phyloP scores from a whole-genome alignment of 129 eudicot species.

The Flaveria brownii region DNA sequence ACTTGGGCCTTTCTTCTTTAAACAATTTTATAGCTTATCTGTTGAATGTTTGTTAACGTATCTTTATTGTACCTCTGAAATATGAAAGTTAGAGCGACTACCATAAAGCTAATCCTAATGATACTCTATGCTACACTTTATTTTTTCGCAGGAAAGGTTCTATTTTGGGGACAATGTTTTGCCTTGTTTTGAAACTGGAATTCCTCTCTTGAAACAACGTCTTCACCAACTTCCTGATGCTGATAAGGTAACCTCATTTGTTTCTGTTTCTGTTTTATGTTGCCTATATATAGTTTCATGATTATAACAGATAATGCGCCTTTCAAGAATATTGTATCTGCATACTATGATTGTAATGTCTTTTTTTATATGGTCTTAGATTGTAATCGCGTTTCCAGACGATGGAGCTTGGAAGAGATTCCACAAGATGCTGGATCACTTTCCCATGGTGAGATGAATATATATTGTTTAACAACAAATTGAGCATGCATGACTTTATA shows the following conservation, averaged over 20 bases:
- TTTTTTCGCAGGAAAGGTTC: slow-evolving; percentile 71
- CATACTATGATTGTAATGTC: neutral
- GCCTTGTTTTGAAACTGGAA: slow-evolving; percentile 89
- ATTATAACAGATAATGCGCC: neutral
- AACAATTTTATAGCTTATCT: too few species aligned
- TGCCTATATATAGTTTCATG: neutral
- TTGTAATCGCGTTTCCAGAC: slow-evolving; percentile 89
- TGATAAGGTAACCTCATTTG: slow-evolving; percentile 36
- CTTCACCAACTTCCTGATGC: slow-evolving; percentile 80
- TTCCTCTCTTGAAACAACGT: slow-evolving; percentile 81
- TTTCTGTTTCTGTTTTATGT: slow-evolving; percentile 7
- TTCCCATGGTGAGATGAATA: slow-evolving; percentile 48
- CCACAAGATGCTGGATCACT: slow-evolving; percentile 76
- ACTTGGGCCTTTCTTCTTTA: too few species aligned
- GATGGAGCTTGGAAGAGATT: slow-evolving; percentile 99
- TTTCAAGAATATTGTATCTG: neutral
- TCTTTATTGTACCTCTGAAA: too few species aligned
- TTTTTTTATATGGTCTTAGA: slow-evolving; percentile 38
- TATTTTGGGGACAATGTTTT: slow-evolving; percentile 79
- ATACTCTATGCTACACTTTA: slow-evolving; percentile 5
- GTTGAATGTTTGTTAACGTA: too few species aligned
- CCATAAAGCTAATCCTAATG: too few species aligned
- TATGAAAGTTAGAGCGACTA: too few species aligned
- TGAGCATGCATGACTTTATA: neutral
- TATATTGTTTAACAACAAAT: neutral